Evolutionary conservation across 306 rosid genomes (phyloP), one percentile per base, ranked within the genome.

Genomic region (Argentina anserina): DNA sequence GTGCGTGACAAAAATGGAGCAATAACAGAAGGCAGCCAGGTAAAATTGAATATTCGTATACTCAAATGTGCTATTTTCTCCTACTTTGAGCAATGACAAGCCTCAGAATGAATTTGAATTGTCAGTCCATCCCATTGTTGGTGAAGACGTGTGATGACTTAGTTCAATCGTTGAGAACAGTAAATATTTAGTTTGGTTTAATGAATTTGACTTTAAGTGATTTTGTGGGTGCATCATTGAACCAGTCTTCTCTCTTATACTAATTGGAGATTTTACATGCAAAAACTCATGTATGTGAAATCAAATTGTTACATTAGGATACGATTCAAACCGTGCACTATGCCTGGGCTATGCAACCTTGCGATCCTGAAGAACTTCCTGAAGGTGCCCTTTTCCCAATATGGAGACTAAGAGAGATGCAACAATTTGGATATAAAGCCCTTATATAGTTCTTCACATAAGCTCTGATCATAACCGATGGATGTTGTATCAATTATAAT

Each of bases 21-120:
- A 61, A 88, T 91, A 71, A 83, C 87, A 21, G 97, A 94, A 79
- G 99, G 99, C 50, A 90, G 99, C 80, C 85, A 90, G 97, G 99
- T 94, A 67, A 82, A 53, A 73, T n/a, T 2, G 17, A 33, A 33
- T 34, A 21, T 37, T 1, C 33, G 34, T 70, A 23, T 34, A 50
- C 53, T 21, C 10, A 28, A n/a, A 31, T 33, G 61, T 20, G 37
- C 39, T 20, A 18, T 18, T 26, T 67, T 46, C 14, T 28, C 45
- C n/a, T 29, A 31, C 13, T 28, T 56, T 12, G 34, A 12, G 61
- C 33, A 56, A 26, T 26, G 20, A 6, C 60, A 53, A 56, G 8
- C 36, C 17, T 12, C 14, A 55, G 15, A 55, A 9, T 25, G 29
- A 25, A 13, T 55, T 33, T 26, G 63, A 56, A 13, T 28, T 18